Evolutionary conservation across 352 stramenopile genomes (phyloP), one percentile per base, ranked within the genome.

Genomic region (Phytophthora kernoviae): DNA sequence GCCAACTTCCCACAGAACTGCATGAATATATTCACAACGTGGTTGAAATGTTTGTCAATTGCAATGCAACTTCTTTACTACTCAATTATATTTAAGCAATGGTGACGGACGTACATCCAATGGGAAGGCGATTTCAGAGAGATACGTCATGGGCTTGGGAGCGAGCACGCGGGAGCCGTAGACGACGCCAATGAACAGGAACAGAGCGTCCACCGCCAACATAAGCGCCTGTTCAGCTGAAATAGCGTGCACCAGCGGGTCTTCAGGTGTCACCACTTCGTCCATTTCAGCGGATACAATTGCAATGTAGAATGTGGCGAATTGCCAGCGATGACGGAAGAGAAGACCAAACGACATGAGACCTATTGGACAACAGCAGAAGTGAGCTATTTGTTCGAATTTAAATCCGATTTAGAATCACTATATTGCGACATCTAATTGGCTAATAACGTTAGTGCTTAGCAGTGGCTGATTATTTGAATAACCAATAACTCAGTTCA

Each of bases 51-150:
- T 55, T 18, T 20, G 39, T 36, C 15, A 26, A 42, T 59, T 51
- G 21, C 50, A 60, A 21, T 27, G 33, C 4, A 15, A 39, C 10
- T 17, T 12, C 9, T 39, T 39, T 21, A 24, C 30, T 18, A 45
- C 6, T 20, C 44, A 44, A 32, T 34, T 50, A n/a, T n/a, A n/a
- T n/a, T n/a, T n/a, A n/a, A 30, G n/a, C 11, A 10, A 48, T 1
- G 18, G 15, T 6, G 46, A 41, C 36, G 15, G 15, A 79, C 76
- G 40, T 51, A 90, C 82, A 39, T 91, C 79, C n/a, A 80, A 50
- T 1, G 82, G 82, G 60, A 90, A 90, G 4, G 75, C 74, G 42
- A 91, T 91, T 61, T 91, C 82, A 1, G 82, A 91, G 24, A 91
- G 68, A 47, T 91, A 91, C 11, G 82, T 91, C 74, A 82, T 91